Evolutionary conservation across 2,329 filamentous ascomycete genomes (phyloP).

Genomic region (Graphilbum ipis-grandicollis): DNA sequence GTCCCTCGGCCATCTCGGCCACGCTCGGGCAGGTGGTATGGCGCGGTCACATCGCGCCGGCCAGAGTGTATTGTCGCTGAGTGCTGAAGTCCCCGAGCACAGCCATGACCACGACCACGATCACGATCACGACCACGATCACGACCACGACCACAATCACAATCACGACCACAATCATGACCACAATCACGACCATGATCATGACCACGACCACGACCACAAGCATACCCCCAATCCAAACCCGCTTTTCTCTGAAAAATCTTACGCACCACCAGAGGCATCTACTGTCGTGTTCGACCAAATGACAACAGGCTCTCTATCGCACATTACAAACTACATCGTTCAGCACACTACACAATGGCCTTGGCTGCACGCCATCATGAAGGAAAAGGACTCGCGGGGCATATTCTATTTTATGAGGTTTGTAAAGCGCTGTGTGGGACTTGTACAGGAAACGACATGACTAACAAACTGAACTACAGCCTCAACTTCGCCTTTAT

Average conservation of each 20-base stretch:
- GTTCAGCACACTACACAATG: conserved; percentile 52
- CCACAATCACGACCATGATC: conserved; percentile 11
- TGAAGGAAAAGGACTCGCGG: conserved; percentile 81
- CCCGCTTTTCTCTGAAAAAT: conserved; percentile 12
- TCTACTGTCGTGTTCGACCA: conserved; percentile 14
- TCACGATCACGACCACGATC: neutral
- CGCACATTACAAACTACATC: conserved; percentile 53
- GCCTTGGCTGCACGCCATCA: conserved; percentile 68
- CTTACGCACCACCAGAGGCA: conserved; percentile 14
- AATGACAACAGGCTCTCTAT: conserved; percentile 31
- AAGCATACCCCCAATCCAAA: conserved; percentile 1
- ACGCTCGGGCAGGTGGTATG: conserved; percentile 4
- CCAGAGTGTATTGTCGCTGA: no score
- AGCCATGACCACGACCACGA: conserved; percentile 7
- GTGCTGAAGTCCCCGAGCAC: no score
- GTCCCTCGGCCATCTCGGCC: conserved; percentile 21
- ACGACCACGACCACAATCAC: conserved; percentile 6
- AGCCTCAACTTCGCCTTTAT: conserved; percentile 93
- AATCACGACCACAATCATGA: conserved; percentile 13
- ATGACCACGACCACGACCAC: conserved; percentile 1
- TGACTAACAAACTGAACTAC: neutral
- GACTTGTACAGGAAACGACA: no score
- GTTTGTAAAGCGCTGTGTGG: no score
- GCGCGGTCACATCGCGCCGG: neutral
- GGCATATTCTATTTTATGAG: conserved; percentile 95